A percentile compares a stretch with the other conserved stretches of the same genome.
phyloP scores from a whole-genome alignment of 2,329 filamentous ascomycete genomes.

The Drechslerella coelobrocha region DNA sequence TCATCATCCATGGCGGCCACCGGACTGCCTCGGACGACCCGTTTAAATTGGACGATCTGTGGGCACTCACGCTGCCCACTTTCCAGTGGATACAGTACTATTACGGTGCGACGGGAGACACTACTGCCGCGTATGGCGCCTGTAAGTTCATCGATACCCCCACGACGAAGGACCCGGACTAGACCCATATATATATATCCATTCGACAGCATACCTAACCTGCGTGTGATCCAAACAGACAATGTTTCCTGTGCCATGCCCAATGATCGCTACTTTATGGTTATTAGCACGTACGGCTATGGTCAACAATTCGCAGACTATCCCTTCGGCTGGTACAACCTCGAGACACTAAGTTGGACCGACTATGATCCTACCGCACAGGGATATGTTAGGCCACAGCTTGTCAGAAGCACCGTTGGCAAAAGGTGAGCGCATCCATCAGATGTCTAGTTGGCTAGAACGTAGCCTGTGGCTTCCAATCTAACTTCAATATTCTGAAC shows the following conservation, averaged over 20 bases:
- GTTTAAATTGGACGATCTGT: slow-evolving; percentile 27
- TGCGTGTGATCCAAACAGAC: not conserved
- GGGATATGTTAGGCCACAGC: slow-evolving; percentile 27
- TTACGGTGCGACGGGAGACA: slow-evolving; percentile 19
- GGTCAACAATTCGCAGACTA: slow-evolving; percentile 15
- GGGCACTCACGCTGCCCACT: slow-evolving; percentile 36
- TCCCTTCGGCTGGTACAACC: slow-evolving; percentile 28
- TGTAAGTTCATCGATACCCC: slow-evolving; percentile 10
- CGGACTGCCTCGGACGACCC: slow-evolving; percentile 17
- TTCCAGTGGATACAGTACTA: slow-evolving; percentile 45
- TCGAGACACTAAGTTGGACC: slow-evolving; percentile 7
- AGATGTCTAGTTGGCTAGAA: not conserved
- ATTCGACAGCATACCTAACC: not conserved
- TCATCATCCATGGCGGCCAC: slow-evolving; percentile 32
- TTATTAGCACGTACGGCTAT: slow-evolving; percentile 30
- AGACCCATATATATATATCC: too few relatives aligned
- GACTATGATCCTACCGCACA: slow-evolving; percentile 15
- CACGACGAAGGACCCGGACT: too few relatives aligned
- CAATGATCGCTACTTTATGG: slow-evolving; percentile 31
- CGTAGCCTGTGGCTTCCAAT: too few relatives aligned
- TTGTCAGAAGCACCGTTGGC: slow-evolving; percentile 25
- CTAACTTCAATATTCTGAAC: slow-evolving; percentile 8
- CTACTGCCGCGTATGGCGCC: slow-evolving; percentile 11
- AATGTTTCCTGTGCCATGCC: slow-evolving; percentile 36
- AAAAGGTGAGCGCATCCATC: slow-evolving; percentile 4